These are phyloP conservation scores for Coleophoma cylindrospora DNA, from an alignment of 2,329 filamentous ascomycete species.

Conservation along the genomic window DNA sequence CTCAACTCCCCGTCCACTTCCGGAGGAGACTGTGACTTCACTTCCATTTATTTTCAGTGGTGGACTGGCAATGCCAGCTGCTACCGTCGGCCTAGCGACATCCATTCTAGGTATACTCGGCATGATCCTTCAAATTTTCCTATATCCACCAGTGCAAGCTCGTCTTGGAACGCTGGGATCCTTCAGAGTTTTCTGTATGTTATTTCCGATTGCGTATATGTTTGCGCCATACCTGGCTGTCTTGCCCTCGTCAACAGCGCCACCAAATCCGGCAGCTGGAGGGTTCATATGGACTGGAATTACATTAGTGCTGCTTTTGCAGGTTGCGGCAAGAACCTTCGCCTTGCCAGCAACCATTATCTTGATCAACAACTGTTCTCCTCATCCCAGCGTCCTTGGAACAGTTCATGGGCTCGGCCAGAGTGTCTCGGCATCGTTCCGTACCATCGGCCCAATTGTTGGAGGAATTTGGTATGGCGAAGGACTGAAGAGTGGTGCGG, in stretches of 20 bases:
- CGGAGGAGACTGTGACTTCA: constrained; percentile 8
- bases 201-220: constrained; percentile 65
- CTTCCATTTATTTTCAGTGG: constrained; percentile 44
- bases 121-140: constrained; percentile 61
- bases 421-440: constrained; percentile 45
- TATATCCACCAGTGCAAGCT: constrained; percentile 62
- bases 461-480: constrained; percentile 48
- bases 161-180: constrained; percentile 61
- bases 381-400: constrained; percentile 48
- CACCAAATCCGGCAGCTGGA: constrained; percentile 32
- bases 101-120: constrained; percentile 66
- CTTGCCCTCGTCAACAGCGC: constrained; percentile 21
- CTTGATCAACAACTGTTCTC: constrained; percentile 54
- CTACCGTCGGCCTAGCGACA: constrained; percentile 63
- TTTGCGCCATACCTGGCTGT: constrained; percentile 63
- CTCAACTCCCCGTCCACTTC: constrained; percentile 44
- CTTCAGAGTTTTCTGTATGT: constrained; percentile 59
- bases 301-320: constrained; percentile 45
- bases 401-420: constrained; percentile 56
- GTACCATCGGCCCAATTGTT: constrained; percentile 50
- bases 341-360: constrained; percentile 54
- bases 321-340: constrained; percentile 55
- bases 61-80: constrained; percentile 62
- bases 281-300: constrained; percentile 52
- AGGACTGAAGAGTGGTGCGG: constrained; percentile 46